Base-by-base conservation (phyloP, 1,139 yeast genomes). In the Chernovozyma aurita region DNA sequence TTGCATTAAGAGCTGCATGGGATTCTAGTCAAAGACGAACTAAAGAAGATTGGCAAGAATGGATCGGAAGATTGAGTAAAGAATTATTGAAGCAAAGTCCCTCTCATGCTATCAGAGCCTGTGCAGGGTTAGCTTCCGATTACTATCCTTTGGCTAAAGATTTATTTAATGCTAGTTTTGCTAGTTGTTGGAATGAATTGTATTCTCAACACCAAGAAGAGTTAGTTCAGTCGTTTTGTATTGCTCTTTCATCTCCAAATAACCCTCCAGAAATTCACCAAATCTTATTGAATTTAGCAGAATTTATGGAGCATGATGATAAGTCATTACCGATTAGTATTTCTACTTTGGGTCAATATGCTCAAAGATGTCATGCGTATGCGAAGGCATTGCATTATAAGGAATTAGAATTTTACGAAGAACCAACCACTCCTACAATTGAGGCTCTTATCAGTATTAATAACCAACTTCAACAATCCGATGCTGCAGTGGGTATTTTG, bases 231-330 rank as follows among this genome's bases (percentile, higher is more conserved):
- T 77, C 95, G 1, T 72, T 94, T 33, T 88, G 95, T 52, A 73
- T 81, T 36, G 98, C 97, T 0, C 68, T 92, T 43, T 84, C 90
- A 1, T 83, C 96, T 0, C 86, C 95, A 1, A 86, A 90, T 47
- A 87, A 87, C 47, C 96, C 97, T 1, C 97, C 98, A 0, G 99
- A 94, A 50, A 90, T 92, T 31, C 84, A 90, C 47, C 98, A 92
- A 54, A 84, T 88, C 1, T 67, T 94, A 36, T 67, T 94, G 47
- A 90, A 90, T 47, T 66, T 94, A 38, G 95, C 96, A 0, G 99
- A 94, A 53, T 94, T 85, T 52, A 85, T 92, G 95, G 99, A 94
- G 53, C 97, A 92, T 51, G 97, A 90, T 57, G 97, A 88, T 49
- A 90, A 88, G 52, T 84, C 96, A 0, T 68, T 94, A 40, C 97